Evolutionary conservation across 2,329 filamentous ascomycete genomes (phyloP).

Genomic region (Drechslera avenae): DNA sequence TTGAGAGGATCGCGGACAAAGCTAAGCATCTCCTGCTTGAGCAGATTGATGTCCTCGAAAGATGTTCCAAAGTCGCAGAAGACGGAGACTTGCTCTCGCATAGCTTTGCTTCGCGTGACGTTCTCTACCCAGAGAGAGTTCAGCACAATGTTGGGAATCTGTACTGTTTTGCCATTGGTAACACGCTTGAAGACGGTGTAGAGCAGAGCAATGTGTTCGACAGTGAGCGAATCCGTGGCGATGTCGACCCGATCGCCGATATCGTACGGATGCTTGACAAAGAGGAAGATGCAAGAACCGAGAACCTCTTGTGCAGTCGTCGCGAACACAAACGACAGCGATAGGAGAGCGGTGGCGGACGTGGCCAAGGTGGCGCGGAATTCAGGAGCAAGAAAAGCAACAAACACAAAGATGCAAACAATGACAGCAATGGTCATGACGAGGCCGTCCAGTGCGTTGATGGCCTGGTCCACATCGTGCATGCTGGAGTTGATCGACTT

Average conservation of each 20-base stretch:
- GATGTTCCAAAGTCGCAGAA: constrained; percentile 84
- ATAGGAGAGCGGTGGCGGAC: constrained; percentile 88
- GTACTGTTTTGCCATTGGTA: constrained; percentile 75
- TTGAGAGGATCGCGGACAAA: constrained; percentile 88
- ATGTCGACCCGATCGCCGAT: constrained; percentile 94
- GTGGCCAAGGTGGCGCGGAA: constrained; percentile 87
- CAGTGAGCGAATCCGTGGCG: constrained; percentile 69
- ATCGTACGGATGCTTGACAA: constrained; percentile 97
- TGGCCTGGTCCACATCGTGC: constrained; percentile 96
- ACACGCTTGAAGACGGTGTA: constrained; percentile 91
- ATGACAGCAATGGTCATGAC: constrained; percentile 81
- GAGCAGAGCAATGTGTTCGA: constrained; percentile 92
- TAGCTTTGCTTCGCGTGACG: constrained; percentile 84
- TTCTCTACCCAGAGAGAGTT: constrained; percentile 97
- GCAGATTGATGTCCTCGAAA: constrained; percentile 85
- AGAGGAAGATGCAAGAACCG: constrained; percentile 98
- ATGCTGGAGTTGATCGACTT: constrained; percentile 91
- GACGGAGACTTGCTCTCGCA: constrained; percentile 83
- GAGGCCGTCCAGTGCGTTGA: constrained; percentile 86
- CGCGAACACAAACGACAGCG: constrained; percentile 95
- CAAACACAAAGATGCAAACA: constrained; percentile 81
- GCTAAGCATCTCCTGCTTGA: constrained; percentile 80
- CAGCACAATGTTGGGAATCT: constrained; percentile 89
- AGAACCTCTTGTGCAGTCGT: constrained; percentile 91
- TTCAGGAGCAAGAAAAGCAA: constrained; percentile 85